Evolutionary conservation across 805 yeast species (phyloP).

Genomic region (Maudiozyma barnettii): DNA sequence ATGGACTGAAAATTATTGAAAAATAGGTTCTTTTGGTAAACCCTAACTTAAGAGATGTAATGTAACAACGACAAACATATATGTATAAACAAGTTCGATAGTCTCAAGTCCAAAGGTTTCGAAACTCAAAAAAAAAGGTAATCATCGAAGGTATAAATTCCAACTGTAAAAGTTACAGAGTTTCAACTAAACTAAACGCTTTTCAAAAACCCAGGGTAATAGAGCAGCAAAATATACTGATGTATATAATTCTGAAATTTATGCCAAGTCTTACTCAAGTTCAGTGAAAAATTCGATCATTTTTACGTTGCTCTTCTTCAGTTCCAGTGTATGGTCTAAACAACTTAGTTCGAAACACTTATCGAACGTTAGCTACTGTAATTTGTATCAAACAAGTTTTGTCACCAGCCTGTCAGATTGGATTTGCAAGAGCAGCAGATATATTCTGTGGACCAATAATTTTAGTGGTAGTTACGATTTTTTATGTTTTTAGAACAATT

Average conservation of each 20-base stretch:
- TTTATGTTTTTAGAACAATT: constrained; percentile 45
- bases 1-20: too few relatives aligned
- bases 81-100: too few relatives aligned
- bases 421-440: constrained; percentile 47
- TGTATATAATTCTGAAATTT: constrained; percentile 45
- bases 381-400: constrained; percentile 42
- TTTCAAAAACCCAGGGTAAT: too few relatives aligned
- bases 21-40: too few relatives aligned
- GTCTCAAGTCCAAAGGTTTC: too few relatives aligned
- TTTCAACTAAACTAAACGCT: not conserved
- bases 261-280: constrained; percentile 41
- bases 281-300: constrained; percentile 32
- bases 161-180: too few relatives aligned
- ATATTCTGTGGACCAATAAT: constrained; percentile 47
- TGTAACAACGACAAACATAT: too few relatives aligned
- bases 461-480: constrained; percentile 33
- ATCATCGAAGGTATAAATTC: too few relatives aligned
- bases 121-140: too few relatives aligned
- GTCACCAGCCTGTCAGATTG: constrained; percentile 49
- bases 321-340: constrained; percentile 51
- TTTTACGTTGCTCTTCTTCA: constrained; percentile 41
- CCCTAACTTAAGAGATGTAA: too few relatives aligned
- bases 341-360: constrained; percentile 35
- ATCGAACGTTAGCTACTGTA: constrained; percentile 41
- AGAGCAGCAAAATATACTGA: not conserved